A percentile compares a stretch with the other conserved stretches of the same genome.
These are phyloP conservation scores for Carex kokanica DNA, from an alignment of 176 grass and related monocot species.

Conservation along the genomic window DNA sequence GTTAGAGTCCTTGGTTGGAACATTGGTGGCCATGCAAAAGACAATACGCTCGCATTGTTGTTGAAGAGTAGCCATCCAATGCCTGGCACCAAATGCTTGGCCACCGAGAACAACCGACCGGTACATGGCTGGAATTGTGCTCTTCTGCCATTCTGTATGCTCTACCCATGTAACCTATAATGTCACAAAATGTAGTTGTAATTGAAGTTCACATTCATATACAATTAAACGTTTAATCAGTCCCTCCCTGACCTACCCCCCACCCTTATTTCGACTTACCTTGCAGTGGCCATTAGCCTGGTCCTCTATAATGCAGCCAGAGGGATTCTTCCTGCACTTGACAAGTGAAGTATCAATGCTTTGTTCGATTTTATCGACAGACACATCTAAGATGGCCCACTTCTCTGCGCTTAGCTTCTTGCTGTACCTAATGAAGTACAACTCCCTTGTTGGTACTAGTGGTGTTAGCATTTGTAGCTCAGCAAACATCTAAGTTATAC, in stretches of 20 bases:
- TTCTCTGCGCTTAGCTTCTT: conserved; percentile 44
- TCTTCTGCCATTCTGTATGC: conserved; percentile 47
- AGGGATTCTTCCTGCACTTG: conserved; percentile 49
- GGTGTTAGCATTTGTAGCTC: conserved; percentile 80
- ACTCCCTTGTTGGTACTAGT: conserved; percentile 54
- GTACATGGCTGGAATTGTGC: conserved; percentile 40
- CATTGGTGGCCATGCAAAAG: conserved; percentile 78
- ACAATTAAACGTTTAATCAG: neutral
- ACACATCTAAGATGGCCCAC: conserved; percentile 68
- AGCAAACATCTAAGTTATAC: conserved; percentile 60
- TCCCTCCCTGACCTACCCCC: neutral
- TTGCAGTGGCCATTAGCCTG: conserved; percentile 58
- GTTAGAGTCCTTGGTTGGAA: conserved; percentile 55
- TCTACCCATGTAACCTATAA: conserved; percentile 68
- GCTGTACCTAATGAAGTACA: conserved; percentile 61
- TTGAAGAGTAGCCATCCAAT: conserved; percentile 63
- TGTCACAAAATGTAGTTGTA: neutral
- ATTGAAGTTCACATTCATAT: neutral
- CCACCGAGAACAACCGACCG: conserved; percentile 37
- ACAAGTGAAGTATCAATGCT: conserved; percentile 23
- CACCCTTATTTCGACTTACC: conserved; percentile 30
- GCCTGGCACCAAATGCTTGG: conserved; percentile 69
- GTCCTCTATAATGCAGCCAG: conserved; percentile 67
- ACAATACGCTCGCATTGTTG: conserved; percentile 72
- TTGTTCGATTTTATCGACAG: conserved; percentile 34